phyloP scores from a whole-genome alignment of 108 stramenopile genomes.

The Nitzschia sp. region DNA sequence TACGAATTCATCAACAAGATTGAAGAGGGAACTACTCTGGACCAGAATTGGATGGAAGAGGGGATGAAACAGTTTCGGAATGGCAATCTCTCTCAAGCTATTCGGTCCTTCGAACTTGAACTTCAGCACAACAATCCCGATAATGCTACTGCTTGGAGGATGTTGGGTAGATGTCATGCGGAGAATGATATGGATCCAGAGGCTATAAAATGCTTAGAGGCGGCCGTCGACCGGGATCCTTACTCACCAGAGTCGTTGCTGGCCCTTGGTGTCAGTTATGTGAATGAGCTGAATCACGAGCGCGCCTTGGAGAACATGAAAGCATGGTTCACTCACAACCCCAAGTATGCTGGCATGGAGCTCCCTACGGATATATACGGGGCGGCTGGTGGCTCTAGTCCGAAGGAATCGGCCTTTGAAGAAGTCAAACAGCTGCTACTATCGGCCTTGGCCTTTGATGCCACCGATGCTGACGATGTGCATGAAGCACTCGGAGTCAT shows the following conservation, averaged over 20 bases:
- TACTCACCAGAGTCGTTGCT: conserved; percentile 83
- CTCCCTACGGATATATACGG: conserved; percentile 70
- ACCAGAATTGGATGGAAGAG: conserved; percentile 65
- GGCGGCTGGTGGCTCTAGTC: not conserved
- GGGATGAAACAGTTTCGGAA: conserved; percentile 73
- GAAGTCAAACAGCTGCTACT: conserved; percentile 87
- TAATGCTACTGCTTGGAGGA: conserved; percentile 86
- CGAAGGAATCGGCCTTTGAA: conserved; percentile 54
- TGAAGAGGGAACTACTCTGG: not conserved
- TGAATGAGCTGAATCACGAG: conserved; percentile 91
- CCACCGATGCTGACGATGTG: conserved; percentile 71
- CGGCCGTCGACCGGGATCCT: conserved; percentile 90
- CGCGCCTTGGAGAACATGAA: conserved; percentile 78
- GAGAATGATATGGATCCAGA: conserved; percentile 91
- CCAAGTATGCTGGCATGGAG: conserved; percentile 87
- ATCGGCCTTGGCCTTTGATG: conserved; percentile 67
- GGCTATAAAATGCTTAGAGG: conserved; percentile 90
- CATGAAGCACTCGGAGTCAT: conserved; percentile 91
- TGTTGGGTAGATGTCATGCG: conserved; percentile 89
- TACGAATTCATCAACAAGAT: conserved; percentile 35
- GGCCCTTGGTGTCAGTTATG: conserved; percentile 89
- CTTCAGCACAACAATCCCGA: conserved; percentile 69
- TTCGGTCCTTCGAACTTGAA: conserved; percentile 87
- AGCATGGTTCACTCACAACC: conserved; percentile 95
- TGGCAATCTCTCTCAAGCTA: conserved; percentile 84